Evolutionary conservation across 2,329 filamentous ascomycete species (phyloP).

Genomic region (Parastagonospora nodorum): DNA sequence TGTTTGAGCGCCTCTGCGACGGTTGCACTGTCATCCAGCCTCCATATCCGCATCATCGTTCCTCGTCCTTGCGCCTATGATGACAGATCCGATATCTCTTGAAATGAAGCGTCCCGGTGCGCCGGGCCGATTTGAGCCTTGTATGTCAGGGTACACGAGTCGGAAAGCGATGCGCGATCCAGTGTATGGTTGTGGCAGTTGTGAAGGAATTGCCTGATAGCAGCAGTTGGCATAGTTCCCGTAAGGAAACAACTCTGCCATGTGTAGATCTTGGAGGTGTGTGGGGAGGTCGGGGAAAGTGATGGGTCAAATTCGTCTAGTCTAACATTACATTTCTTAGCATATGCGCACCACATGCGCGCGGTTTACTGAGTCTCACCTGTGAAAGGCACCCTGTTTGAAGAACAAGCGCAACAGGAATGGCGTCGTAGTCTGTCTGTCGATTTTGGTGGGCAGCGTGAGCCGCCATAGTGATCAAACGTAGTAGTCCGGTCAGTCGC

Average conservation of each 20-base stretch:
- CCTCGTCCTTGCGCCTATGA: slow-evolving; percentile 61
- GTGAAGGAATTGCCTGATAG: slow-evolving; percentile 67
- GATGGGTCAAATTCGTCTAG: slow-evolving; percentile 69
- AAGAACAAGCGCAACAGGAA: slow-evolving; percentile 90
- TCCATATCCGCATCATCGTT: slow-evolving; percentile 21
- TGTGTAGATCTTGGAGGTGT: slow-evolving; percentile 81
- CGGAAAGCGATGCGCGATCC: slow-evolving; percentile 89
- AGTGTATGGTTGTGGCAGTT: slow-evolving; percentile 74
- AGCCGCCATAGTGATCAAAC: slow-evolving; percentile 37
- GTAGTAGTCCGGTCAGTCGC: too few relatives aligned
- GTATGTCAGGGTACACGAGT: slow-evolving; percentile 80
- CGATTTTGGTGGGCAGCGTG: slow-evolving; percentile 51
- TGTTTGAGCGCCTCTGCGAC: slow-evolving; percentile 46
- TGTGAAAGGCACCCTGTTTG: slow-evolving; percentile 73
- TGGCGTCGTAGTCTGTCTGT: slow-evolving; percentile 74
- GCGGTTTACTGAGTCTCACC: slow-evolving; percentile 49
- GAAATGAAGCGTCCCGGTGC: slow-evolving; percentile 69
- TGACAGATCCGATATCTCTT: slow-evolving; percentile 81
- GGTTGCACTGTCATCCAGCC: slow-evolving; percentile 13
- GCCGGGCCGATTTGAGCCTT: slow-evolving; percentile 48
- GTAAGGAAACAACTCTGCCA: slow-evolving; percentile 82
- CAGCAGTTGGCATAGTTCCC: slow-evolving; percentile 80
- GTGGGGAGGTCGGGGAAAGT: slow-evolving; percentile 63
- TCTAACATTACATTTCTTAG: slow-evolving; percentile 52
- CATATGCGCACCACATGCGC: too few relatives aligned